Conservation (phyloP, 345 rosid genomes). For the Luvunga scandens region DNA sequence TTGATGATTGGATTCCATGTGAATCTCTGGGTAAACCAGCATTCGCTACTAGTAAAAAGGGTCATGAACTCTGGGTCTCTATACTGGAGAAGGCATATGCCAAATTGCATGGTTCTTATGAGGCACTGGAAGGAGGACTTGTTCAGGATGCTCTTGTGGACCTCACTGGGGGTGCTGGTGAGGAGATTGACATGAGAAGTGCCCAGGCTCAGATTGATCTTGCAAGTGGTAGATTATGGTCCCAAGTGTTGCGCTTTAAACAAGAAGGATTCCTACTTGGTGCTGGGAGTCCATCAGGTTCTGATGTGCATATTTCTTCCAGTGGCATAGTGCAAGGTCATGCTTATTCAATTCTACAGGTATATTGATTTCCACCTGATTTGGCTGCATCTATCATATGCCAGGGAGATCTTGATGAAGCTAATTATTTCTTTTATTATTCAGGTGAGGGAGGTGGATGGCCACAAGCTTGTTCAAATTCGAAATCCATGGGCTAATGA, state of each 20-base stretch:
- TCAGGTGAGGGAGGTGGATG: slow-evolving; percentile 98
- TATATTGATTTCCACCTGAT: slow-evolving; percentile 20
- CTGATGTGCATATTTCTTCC: slow-evolving; percentile 97
- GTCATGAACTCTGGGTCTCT: slow-evolving; percentile 96
- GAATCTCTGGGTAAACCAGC: slow-evolving; percentile 96
- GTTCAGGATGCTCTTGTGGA: slow-evolving; percentile 99
- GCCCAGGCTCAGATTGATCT: slow-evolving; percentile 99
- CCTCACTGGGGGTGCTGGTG: slow-evolving; percentile 99
- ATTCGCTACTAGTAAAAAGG: slow-evolving; percentile 92
- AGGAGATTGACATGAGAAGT: slow-evolving; percentile 99
- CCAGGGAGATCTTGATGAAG: neutral
- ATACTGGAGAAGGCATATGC: slow-evolving; percentile 98
- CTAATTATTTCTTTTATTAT: neutral
- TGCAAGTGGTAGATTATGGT: slow-evolving; percentile 99
- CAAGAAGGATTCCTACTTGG: slow-evolving; percentile 99
- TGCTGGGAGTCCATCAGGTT: slow-evolving; percentile 99
- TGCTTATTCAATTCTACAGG: slow-evolving; percentile 97
- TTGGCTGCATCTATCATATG: neutral
- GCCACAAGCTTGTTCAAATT: slow-evolving; percentile 97
- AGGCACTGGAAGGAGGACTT: slow-evolving; percentile 98
- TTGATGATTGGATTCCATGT: slow-evolving; percentile 99
- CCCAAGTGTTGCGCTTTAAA: slow-evolving; percentile 93
- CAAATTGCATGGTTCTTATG: slow-evolving; percentile 96
- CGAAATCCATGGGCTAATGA: slow-evolving; percentile 99
- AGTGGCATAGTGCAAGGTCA: slow-evolving; percentile 99